Percentiles rank a stretch among this genome's conserved stretches.
These are phyloP conservation scores for Fusarium virguliforme DNA, from an alignment of 2,329 filamentous ascomycete species.

Conservation along the genomic window DNA sequence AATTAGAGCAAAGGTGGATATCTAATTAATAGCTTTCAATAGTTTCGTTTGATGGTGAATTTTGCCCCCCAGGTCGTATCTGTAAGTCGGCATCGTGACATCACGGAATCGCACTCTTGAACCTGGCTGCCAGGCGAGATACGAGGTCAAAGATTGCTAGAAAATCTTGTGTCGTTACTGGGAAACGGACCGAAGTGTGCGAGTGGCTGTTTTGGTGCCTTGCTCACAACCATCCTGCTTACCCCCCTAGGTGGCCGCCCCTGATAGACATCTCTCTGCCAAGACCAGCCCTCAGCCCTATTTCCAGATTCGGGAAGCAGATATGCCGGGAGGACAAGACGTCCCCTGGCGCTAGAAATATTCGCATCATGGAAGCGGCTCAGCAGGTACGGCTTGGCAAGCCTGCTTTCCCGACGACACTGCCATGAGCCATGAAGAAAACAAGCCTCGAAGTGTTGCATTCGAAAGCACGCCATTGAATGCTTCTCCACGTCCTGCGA, in stretches of 20 bases:
- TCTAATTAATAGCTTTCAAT: neutral
- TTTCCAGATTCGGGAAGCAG: neutral
- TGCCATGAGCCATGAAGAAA: neutral
- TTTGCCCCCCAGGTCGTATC: neutral
- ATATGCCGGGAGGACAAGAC: neutral
- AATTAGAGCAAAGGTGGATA: neutral
- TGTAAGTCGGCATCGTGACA: neutral
- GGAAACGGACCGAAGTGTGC: neutral
- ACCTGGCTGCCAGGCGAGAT: neutral
- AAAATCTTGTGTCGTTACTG: neutral
- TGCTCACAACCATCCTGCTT: neutral
- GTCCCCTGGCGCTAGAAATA: constrained; percentile 8
- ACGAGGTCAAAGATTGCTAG: neutral
- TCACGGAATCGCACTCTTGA: neutral
- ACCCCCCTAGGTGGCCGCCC: neutral
- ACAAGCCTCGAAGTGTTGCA: neutral
- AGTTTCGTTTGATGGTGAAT: constrained; percentile 1
- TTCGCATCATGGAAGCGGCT: neutral
- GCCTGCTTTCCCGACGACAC: neutral
- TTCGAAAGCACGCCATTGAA: neutral
- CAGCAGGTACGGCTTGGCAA: constrained; percentile 9
- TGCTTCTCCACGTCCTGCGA: constrained; percentile 4
- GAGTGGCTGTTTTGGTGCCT: neutral
- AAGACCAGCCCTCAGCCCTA: constrained; percentile 34
- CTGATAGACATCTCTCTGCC: neutral